A percentile compares a stretch with the other conserved stretches of the same genome.
Conservation (phyloP, 192 early-diverging fungal species). For the Phycomyces nitens region DNA sequence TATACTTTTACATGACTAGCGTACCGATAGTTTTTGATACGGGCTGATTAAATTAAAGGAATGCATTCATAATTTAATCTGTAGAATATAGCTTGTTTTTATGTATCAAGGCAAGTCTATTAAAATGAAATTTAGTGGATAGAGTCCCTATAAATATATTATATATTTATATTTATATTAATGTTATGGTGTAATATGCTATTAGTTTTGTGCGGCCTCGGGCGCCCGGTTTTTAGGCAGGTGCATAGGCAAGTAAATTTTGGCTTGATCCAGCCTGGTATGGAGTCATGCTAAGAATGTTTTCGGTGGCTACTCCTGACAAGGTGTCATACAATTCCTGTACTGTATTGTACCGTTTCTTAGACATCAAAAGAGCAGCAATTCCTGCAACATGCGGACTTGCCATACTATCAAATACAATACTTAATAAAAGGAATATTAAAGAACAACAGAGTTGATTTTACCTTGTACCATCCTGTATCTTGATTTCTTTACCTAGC, state of each 20-base stretch:
- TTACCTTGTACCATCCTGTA: constrained; percentile 47
- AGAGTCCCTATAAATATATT: too few species aligned
- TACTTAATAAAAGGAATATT: neutral
- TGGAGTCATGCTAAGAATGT: constrained; percentile 1
- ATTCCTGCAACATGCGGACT: constrained; percentile 47
- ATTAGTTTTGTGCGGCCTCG: too few species aligned
- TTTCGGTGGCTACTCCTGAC: constrained; percentile 7
- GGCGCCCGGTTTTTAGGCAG: neutral
- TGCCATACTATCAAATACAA: constrained; percentile 40
- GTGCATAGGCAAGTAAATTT: constrained; percentile 1
- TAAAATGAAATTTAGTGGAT: too few species aligned
- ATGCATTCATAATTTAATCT: too few species aligned
- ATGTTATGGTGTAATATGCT: too few species aligned
- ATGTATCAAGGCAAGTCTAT: too few species aligned
- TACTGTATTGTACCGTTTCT: constrained; percentile 17
- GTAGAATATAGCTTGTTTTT: too few species aligned
- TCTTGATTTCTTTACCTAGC: constrained; percentile 22
- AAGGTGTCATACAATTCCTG: constrained; percentile 34
- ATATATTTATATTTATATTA: too few species aligned
- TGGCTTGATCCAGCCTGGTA: neutral
- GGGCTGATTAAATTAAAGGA: too few species aligned
- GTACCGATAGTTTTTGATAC: too few species aligned
- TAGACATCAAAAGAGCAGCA: constrained; percentile 40
- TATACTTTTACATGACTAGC: too few species aligned
- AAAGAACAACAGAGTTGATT: neutral